Percentiles rank a stretch among this genome's conserved stretches.
These are phyloP conservation scores for Leucoagaricus sp. DNA, from an alignment of 1,284 basidiomycete genomes.

Conservation along the genomic window DNA sequence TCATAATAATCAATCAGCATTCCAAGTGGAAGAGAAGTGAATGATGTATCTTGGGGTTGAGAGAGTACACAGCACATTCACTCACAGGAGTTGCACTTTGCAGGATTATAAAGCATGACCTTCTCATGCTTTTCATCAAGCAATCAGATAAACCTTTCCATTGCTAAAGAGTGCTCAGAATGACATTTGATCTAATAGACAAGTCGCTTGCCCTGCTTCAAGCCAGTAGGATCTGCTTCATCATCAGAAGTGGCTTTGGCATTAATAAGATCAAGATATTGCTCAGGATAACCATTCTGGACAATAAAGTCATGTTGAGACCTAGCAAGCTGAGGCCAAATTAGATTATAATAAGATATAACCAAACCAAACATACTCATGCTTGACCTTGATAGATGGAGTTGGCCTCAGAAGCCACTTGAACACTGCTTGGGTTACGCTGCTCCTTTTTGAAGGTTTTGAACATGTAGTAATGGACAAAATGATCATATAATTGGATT, in stretches of 20 bases:
- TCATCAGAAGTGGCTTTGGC: conserved; percentile 19
- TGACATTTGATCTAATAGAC: conserved; percentile 21
- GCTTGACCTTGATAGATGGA: neutral
- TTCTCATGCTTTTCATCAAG: neutral
- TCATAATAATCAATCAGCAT: neutral
- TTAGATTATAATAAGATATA: neutral
- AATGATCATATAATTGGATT: neutral
- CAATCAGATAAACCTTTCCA: neutral
- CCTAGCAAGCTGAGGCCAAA: no score
- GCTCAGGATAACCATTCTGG: neutral
- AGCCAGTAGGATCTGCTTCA: conserved; percentile 15
- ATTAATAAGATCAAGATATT: conserved; percentile 12
- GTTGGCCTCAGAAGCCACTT: neutral
- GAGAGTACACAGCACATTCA: neutral
- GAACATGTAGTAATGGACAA: conserved; percentile 12
- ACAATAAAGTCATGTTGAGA: neutral
- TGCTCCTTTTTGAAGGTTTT: conserved; percentile 2
- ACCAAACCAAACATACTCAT: neutral
- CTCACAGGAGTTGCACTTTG: neutral
- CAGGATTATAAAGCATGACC: neutral
- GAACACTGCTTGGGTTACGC: neutral
- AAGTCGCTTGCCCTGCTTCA: neutral
- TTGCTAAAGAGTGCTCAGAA: neutral
- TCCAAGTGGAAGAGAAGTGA: neutral
- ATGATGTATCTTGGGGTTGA: neutral